A percentile compares a stretch with the other conserved stretches of the same genome.
These are phyloP conservation scores for Amauroascus niger DNA, from an alignment of 2,329 filamentous ascomycete genomes.

Conservation along the genomic window DNA sequence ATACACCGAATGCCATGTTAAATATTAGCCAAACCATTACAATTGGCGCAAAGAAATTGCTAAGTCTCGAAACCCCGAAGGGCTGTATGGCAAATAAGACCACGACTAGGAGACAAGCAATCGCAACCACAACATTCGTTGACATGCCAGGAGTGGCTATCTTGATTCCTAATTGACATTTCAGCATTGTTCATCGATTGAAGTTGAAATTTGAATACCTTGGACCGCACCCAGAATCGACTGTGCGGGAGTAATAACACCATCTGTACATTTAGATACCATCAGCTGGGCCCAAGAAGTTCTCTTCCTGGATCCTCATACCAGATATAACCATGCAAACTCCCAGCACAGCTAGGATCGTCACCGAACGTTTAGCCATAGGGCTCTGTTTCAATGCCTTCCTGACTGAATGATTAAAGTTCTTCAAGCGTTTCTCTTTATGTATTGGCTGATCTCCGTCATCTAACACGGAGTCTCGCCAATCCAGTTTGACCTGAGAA, in stretches of 20 bases:
- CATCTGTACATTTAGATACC: constrained; percentile 34
- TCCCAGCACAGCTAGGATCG: constrained; percentile 36
- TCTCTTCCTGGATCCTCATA: constrained; percentile 7
- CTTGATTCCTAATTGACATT: constrained; percentile 13
- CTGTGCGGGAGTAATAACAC: constrained; percentile 48
- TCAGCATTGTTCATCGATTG: not conserved
- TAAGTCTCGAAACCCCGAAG: constrained; percentile 41
- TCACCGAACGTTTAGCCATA: constrained; percentile 40
- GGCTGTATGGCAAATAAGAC: constrained; percentile 47
- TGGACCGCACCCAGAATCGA: constrained; percentile 50
- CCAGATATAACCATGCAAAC: constrained; percentile 46
- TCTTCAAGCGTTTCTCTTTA: constrained; percentile 37
- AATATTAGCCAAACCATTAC: constrained; percentile 48
- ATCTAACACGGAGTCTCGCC: constrained; percentile 42
- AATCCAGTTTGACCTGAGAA: constrained; percentile 42
- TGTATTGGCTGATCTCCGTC: constrained; percentile 41
- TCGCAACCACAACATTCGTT: constrained; percentile 14
- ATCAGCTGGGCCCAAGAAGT: not conserved
- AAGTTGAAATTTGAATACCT: constrained; percentile 21
- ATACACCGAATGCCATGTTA: constrained; percentile 46
- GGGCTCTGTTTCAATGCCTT: constrained; percentile 40
- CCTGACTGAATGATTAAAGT: constrained; percentile 36
- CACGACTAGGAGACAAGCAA: constrained; percentile 30
- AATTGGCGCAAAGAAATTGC: constrained; percentile 42
- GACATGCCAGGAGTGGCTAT: constrained; percentile 14